Evolutionary conservation across 148 eudicot genomes (phyloP), one percentile per base, ranked within the genome.

Genomic region (Heliosperma pusillum): DNA sequence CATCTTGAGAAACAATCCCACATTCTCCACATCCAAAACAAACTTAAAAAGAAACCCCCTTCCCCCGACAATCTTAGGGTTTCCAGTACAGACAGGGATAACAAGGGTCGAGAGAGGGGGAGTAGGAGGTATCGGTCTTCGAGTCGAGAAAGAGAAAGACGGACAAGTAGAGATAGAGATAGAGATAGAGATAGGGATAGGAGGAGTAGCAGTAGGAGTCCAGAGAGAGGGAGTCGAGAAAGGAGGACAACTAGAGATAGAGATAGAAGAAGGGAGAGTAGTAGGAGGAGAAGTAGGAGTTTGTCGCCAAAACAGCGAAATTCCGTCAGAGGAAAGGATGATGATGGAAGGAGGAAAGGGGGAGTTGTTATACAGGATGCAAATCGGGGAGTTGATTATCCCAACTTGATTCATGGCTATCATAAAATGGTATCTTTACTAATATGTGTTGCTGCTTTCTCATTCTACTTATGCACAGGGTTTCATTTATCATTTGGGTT

Each of bases 341-440:
- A 65, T 24, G 84, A 45, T 62, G 60, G 56, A 65, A 59, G 29
- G 69, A 61, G 74, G 58, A 73, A 70, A 45, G 60, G 70, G 75
- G 70, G 61, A 33, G 74, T 60, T n/a, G 78, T 40, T 50, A 85
- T 61, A 79, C 83, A 83, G 73, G 87, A 78, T 55, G 72, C 71
- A 19, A 82, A 74, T 81, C 87, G 78, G 44, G 77, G 33, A 19
- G 72, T 83, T 71, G 93, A 90, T 87, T 88, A 78, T 85, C 85
- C 87, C 17, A 83, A 77, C 52, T 64, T 86, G 75, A 91, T 94
- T 74, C 78, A 79, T 74, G 97, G 96, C 7, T 94, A 90, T 78
- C 86, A 90, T 60, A 74, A 83, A 21, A 88, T 94, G 98, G 98
- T 91, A 84, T 71, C 22, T 24, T 58, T 76, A 15, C 20, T 58